Conservation (phyloP, 306 rosid species). For the Luffa acutangula region DNA sequence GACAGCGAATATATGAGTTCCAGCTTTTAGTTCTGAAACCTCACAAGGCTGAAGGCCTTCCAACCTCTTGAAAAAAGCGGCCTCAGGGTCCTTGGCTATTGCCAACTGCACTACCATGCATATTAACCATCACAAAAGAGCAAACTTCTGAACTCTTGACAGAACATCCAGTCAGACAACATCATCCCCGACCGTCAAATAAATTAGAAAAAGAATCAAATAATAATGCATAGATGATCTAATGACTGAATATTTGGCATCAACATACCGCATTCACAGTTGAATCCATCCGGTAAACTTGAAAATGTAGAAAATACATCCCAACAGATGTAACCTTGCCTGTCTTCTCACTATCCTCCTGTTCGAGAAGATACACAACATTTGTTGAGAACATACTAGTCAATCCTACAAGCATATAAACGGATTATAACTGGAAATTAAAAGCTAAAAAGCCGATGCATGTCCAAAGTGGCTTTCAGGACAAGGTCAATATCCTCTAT, state of each 20-base stretch:
- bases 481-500: not conserved
- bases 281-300: slow-evolving; percentile 98
- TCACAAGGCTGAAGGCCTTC: slow-evolving; percentile 99
- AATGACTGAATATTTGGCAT: not conserved
- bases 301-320: slow-evolving; percentile 97
- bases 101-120: slow-evolving; percentile 53
- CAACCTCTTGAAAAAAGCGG: slow-evolving; percentile 93
- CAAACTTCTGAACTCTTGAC: slow-evolving; percentile 1
- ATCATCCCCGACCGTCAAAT: not conserved
- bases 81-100: slow-evolving; percentile 96
- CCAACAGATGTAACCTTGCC: slow-evolving; percentile 92
- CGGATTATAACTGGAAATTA: not conserved
- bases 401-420: not conserved
- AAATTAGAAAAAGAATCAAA: not conserved
- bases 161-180: not conserved
- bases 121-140: not conserved
- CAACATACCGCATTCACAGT: slow-evolving; percentile 60
- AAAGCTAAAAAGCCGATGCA: not conserved
- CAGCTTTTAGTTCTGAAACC: slow-evolving; percentile 86
- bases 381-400: not conserved
- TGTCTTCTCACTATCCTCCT: slow-evolving; percentile 97
- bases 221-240: not conserved
- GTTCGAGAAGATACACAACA: slow-evolving; percentile 17
- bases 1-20: slow-evolving; percentile 95
- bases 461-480: not conserved